Percentiles rank a stretch among this genome's conserved stretches.
phyloP scores from a whole-genome alignment of 208 protist genomes.

The Naegleria gruberi region DNA sequence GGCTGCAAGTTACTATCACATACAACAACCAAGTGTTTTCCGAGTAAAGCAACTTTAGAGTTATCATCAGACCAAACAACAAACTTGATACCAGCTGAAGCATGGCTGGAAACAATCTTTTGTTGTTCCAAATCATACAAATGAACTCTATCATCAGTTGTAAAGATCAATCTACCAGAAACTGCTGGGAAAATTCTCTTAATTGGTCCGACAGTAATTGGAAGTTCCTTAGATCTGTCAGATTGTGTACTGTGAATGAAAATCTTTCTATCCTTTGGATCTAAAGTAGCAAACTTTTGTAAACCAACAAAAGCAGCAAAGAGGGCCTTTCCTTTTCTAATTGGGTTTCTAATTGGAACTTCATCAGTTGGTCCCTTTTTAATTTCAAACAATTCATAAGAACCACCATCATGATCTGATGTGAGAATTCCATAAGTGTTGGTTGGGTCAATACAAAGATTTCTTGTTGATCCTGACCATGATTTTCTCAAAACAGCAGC shows the following conservation, averaged over 20 bases:
- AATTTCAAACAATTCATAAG: conserved; percentile 17
- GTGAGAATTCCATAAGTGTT: background rate
- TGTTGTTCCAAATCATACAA: conserved; percentile 90
- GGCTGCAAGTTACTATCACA: conserved; percentile 74
- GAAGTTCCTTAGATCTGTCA: conserved; percentile 60
- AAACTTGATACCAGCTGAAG: conserved; percentile 61
- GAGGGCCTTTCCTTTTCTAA: background rate
- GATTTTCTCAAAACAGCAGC: background rate
- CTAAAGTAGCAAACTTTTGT: conserved; percentile 85
- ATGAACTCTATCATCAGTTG: conserved; percentile 66
- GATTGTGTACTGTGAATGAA: conserved; percentile 67
- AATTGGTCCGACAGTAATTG: conserved; percentile 46
- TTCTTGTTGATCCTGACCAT: background rate
- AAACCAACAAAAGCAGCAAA: background rate
- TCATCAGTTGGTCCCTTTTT: background rate
- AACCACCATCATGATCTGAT: background rate
- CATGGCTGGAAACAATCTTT: conserved; percentile 46
- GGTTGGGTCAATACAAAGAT: background rate
- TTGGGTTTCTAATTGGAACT: background rate
- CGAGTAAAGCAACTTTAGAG: conserved; percentile 75
- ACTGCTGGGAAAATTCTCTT: conserved; percentile 61
- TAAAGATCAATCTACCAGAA: conserved; percentile 63
- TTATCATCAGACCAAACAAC: conserved; percentile 86
- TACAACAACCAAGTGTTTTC: conserved; percentile 74
- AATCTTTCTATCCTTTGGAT: conserved; percentile 61